These are phyloP conservation scores for Microdochium bolleyi DNA, from an alignment of 2,329 filamentous ascomycete genomes.

Conservation along the genomic window DNA sequence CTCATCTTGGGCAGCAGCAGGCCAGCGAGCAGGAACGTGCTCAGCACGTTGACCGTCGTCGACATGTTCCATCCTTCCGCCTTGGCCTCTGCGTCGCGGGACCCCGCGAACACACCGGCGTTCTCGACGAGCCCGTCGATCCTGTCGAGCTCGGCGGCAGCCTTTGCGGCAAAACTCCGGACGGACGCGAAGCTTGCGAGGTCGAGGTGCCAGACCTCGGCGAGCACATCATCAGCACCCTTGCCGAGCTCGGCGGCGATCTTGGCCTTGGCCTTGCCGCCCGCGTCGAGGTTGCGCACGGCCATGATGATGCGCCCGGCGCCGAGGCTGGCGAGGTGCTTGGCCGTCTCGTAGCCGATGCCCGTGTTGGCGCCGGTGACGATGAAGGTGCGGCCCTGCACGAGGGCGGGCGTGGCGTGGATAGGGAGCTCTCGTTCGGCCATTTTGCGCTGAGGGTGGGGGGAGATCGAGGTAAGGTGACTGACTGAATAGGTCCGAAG, in stretches of 20 bases:
- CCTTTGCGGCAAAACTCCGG: constrained; percentile 21
- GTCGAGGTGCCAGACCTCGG: constrained; percentile 17
- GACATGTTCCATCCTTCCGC: constrained; percentile 32
- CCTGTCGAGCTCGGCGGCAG: constrained; percentile 17
- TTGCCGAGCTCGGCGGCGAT: neutral
- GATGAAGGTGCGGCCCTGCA: neutral
- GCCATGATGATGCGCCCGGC: neutral
- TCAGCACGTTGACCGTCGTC: constrained; percentile 38
- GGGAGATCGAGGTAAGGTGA: too few relatives aligned
- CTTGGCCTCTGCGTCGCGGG: constrained; percentile 3
- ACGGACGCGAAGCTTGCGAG: constrained; percentile 27
- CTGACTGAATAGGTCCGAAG: too few relatives aligned
- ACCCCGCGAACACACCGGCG: constrained; percentile 14
- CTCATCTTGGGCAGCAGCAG: constrained; percentile 35
- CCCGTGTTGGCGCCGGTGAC: constrained; percentile 1
- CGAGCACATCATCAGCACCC: neutral
- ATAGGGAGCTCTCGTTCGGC: neutral
- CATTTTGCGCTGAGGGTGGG: too few relatives aligned
- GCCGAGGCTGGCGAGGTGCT: neutral
- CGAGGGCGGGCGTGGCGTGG: neutral
- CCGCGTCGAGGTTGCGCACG: neutral
- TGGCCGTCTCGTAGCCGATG: neutral
- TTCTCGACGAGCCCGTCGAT: constrained; percentile 29
- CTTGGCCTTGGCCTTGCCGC: constrained; percentile 6
- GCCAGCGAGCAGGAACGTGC: constrained; percentile 34